Evolutionary conservation across 305 asterid genomes (phyloP), one percentile per base, ranked within the genome.

Genomic region (Plantago lanceolata): DNA sequence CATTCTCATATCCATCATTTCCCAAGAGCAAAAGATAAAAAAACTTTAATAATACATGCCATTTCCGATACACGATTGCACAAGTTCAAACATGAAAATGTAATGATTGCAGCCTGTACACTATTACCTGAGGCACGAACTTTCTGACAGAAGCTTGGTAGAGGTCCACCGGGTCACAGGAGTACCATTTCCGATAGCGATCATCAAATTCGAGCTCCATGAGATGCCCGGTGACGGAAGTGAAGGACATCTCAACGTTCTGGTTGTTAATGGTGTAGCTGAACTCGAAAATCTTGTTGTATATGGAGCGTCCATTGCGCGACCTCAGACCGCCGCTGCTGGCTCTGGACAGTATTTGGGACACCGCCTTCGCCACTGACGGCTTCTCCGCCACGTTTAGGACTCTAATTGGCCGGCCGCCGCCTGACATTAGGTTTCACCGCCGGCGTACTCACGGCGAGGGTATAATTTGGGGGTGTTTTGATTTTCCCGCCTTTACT

Each of bases 311-410:
- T 35, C 99, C 97, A 12, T 87, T 85, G 56, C 99, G 75, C 63
- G 73, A 82, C 66, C 90, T 77, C 61, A 78, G 50, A 53, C 86
- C 87, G 70, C 84, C 71, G 65, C 72, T 87, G n/a, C n/a, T n/a
- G n/a, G n/a, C n/a, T 75, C 62, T 79, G 14, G 97, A 85, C 37
- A 93, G 86, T 65, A 93, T 85, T 18, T 84, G 87, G 0, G 99
- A 74, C 26, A 90, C 99, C 18, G 95, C 84, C 70, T 87, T 93
- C n/a, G 99, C 99, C 48, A 93, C 99, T 33, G 99, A 93, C 12
- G 99, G 99, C 84, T 93, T 93, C 88, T 93, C 99, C 59, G 99
- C 99, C 78, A 93, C 99, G 77, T 87, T 93, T 76, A 93, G 79
- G 57, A 84, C 99, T 74, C 77, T 79, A 15, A 92, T 55, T 11